phyloP scores from a whole-genome alignment of 148 eudicot genomes.

The Silene uniflora region DNA sequence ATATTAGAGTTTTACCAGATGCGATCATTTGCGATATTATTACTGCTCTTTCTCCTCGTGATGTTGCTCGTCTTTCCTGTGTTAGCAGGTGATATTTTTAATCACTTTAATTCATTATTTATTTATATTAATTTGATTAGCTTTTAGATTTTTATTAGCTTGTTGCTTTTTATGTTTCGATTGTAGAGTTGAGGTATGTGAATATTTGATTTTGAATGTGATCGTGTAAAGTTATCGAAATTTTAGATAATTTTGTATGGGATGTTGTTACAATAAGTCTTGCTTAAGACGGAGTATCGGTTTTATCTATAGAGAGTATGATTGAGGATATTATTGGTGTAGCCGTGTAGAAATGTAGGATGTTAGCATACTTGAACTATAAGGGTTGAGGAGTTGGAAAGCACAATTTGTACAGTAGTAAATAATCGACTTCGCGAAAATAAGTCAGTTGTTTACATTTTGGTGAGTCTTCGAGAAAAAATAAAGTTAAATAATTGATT shows the following conservation, averaged over 20 bases:
- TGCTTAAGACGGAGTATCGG: too few relatives aligned
- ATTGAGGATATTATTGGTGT: too few relatives aligned
- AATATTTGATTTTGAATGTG: background rate
- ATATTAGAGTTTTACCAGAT: constrained; percentile 64
- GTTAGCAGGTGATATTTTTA: constrained; percentile 68
- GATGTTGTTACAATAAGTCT: background rate
- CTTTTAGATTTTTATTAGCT: background rate
- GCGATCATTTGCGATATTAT: constrained; percentile 56
- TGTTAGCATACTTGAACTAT: background rate
- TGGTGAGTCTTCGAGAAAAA: too few relatives aligned
- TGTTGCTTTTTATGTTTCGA: background rate
- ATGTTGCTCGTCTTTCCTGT: constrained; percentile 79
- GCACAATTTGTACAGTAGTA: too few relatives aligned
- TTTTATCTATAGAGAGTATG: background rate
- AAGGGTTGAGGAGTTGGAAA: too few relatives aligned
- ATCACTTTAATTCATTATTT: background rate
- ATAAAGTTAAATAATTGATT: too few relatives aligned
- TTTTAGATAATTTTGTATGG: background rate
- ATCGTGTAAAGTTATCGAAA: background rate
- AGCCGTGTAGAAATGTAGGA: background rate
- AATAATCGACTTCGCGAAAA: too few relatives aligned
- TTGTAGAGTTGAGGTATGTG: background rate
- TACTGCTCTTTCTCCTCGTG: constrained; percentile 52
- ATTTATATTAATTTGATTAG: background rate
- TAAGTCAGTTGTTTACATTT: too few relatives aligned